Evolutionary conservation across 2,329 filamentous ascomycete species (phyloP).

Genomic region (Alternaria dauci): DNA sequence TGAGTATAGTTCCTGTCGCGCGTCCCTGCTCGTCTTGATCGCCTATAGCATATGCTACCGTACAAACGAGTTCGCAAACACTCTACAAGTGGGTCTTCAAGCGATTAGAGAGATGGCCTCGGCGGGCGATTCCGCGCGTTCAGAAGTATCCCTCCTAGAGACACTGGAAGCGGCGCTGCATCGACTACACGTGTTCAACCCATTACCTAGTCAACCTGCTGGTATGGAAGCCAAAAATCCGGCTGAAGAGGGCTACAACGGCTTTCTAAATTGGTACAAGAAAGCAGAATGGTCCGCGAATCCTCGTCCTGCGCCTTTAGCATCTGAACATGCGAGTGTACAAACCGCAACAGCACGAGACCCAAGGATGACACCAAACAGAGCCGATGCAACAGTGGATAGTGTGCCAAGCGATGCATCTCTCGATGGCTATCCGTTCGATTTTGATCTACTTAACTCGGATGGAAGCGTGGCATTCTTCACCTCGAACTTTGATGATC

Average conservation of each 20-base stretch:
- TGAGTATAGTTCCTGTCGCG: slow-evolving; percentile 24
- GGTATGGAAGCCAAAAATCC: neutral
- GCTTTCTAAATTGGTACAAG: slow-evolving; percentile 17
- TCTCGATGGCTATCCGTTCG: slow-evolving; percentile 18
- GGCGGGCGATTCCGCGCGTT: slow-evolving; percentile 20
- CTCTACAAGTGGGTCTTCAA: slow-evolving; percentile 13
- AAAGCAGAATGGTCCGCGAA: slow-evolving; percentile 1
- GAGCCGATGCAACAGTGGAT: neutral
- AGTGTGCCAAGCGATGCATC: neutral
- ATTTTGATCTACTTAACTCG: slow-evolving; percentile 18
- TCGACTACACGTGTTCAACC: slow-evolving; percentile 18
- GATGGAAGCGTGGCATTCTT: slow-evolving; percentile 18
- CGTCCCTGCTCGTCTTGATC: slow-evolving; percentile 21
- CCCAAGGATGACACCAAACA: neutral
- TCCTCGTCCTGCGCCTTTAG: neutral
- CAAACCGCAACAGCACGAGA: neutral
- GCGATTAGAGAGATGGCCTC: slow-evolving; percentile 23
- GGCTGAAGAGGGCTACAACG: slow-evolving; percentile 16
- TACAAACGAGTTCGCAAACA: slow-evolving; percentile 19
- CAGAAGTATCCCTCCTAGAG: slow-evolving; percentile 20
- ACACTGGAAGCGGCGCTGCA: slow-evolving; percentile 19
- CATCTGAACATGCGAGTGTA: neutral
- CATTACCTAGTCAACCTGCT: neutral
- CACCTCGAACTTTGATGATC: slow-evolving; percentile 13
- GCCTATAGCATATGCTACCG: slow-evolving; percentile 20